A percentile compares a stretch with the other conserved stretches of the same genome.
Conservation (phyloP, 2,329 filamentous ascomycete species). For the Fusarium pseudograminearum region DNA sequence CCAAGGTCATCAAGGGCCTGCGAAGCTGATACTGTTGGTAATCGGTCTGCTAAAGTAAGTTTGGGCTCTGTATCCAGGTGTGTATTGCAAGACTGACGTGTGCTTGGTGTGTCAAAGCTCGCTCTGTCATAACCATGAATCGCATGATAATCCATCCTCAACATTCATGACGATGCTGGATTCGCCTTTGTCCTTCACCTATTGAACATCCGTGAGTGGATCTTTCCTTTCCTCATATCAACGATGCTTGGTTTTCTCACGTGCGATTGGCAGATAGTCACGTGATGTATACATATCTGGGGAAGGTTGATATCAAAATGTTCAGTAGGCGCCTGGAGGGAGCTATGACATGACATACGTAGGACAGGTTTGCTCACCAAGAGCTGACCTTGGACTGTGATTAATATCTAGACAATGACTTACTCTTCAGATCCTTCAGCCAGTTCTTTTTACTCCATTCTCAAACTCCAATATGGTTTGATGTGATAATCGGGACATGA, state of each 20-base stretch:
- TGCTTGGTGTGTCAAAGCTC: constrained; percentile 68
- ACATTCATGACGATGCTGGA: constrained; percentile 40
- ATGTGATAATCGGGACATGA: constrained; percentile 10
- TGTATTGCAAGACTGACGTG: constrained; percentile 58
- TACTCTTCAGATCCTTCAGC: not conserved
- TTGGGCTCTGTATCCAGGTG: constrained; percentile 6
- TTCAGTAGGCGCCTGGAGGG: not conserved
- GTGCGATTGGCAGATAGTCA: constrained; percentile 22
- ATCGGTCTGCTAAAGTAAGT: constrained; percentile 67
- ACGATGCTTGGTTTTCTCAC: not conserved
- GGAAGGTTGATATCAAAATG: not conserved
- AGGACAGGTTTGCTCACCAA: not conserved
- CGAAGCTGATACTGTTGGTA: constrained; percentile 82
- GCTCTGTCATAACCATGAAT: constrained; percentile 71
- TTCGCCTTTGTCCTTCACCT: constrained; percentile 9
- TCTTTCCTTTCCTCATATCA: not conserved
- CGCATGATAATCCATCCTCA: constrained; percentile 68
- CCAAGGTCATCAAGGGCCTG: constrained; percentile 74
- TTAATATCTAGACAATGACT: not conserved
- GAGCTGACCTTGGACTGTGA: not conserved
- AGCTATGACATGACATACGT: not conserved
- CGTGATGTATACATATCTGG: constrained; percentile 13
- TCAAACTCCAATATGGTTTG: constrained; percentile 27
- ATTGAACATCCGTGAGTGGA: constrained; percentile 26
- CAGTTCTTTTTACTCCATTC: not conserved